phyloP scores from a whole-genome alignment of 306 rosid species.

The Vigna radiata region DNA sequence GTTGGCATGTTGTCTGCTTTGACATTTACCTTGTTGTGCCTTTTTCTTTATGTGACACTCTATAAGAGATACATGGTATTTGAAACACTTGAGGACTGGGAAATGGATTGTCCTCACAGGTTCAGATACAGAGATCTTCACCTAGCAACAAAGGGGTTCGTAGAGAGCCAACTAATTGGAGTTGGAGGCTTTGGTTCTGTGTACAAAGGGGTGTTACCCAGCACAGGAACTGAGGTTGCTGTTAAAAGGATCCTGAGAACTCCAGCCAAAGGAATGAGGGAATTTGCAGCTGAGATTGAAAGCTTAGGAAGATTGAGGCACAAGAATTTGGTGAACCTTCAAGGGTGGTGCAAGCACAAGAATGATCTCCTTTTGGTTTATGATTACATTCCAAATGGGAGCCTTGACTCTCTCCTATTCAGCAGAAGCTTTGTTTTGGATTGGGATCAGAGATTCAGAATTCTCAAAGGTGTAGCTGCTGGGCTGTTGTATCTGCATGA shows the following conservation, averaged over 20 bases:
- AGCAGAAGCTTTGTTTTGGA: not conserved
- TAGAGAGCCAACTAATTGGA: conserved; percentile 24
- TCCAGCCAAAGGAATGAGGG: conserved; percentile 25
- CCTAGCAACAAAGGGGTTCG: conserved; percentile 25
- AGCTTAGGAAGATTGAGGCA: conserved; percentile 37
- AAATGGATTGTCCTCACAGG: conserved; percentile 27
- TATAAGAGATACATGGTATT: not conserved
- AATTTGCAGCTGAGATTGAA: conserved; percentile 39
- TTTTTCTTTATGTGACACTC: not conserved
- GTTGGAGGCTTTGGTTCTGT: conserved; percentile 41
- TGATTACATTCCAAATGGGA: conserved; percentile 38
- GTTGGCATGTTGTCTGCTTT: not conserved
- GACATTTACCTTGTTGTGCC: conserved; percentile 11
- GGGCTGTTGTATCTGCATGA: conserved; percentile 34
- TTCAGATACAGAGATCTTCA: conserved; percentile 36
- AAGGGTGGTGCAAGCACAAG: conserved; percentile 38
- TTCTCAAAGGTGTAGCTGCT: conserved; percentile 31
- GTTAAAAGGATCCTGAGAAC: conserved; percentile 21
- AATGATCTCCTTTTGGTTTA: conserved; percentile 15
- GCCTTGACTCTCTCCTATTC: conserved; percentile 17
- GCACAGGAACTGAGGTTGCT: conserved; percentile 27
- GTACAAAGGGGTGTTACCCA: conserved; percentile 33
- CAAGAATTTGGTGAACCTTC: conserved; percentile 36
- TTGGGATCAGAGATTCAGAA: conserved; percentile 23
- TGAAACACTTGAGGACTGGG: conserved; percentile 38